Conservation (phyloP, 2,329 filamentous ascomycete genomes). For the Cercospora sojina region DNA sequence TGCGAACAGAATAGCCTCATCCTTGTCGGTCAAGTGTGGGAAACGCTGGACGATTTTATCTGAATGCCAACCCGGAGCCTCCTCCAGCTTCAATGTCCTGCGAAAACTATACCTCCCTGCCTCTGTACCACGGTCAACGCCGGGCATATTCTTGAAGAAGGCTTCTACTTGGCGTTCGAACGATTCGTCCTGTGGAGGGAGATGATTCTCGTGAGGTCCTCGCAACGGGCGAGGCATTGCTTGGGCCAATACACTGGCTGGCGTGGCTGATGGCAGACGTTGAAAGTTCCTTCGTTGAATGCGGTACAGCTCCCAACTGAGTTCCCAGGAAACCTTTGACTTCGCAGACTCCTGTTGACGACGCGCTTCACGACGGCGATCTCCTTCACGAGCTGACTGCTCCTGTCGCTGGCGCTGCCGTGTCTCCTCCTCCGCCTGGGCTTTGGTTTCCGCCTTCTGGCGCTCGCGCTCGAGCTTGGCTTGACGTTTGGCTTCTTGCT, state of each 20-base stretch:
- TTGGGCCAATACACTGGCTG: background rate
- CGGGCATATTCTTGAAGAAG: conserved; percentile 4
- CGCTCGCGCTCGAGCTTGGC: background rate
- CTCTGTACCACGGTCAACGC: background rate
- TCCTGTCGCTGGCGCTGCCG: background rate
- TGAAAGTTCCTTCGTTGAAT: background rate
- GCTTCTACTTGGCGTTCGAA: background rate
- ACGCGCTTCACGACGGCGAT: background rate
- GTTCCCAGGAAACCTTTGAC: background rate
- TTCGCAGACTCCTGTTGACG: background rate
- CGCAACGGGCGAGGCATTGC: background rate
- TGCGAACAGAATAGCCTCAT: background rate
- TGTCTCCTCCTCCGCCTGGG: conserved; percentile 9
- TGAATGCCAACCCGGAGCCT: background rate
- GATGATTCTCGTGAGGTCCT: background rate
- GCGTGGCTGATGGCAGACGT: background rate
- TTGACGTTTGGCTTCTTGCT: conserved; percentile 6
- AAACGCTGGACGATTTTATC: conserved; percentile 9
- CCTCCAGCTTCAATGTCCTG: conserved; percentile 1
- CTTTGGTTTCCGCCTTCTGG: background rate
- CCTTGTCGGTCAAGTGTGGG: background rate
- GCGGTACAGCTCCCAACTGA: background rate
- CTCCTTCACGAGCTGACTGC: conserved; percentile 1
- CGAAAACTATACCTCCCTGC: conserved; percentile 1
- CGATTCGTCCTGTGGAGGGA: background rate